Evolutionary conservation across 306 rosid species (phyloP).

Genomic region (Sechiopsis laciniata): DNA sequence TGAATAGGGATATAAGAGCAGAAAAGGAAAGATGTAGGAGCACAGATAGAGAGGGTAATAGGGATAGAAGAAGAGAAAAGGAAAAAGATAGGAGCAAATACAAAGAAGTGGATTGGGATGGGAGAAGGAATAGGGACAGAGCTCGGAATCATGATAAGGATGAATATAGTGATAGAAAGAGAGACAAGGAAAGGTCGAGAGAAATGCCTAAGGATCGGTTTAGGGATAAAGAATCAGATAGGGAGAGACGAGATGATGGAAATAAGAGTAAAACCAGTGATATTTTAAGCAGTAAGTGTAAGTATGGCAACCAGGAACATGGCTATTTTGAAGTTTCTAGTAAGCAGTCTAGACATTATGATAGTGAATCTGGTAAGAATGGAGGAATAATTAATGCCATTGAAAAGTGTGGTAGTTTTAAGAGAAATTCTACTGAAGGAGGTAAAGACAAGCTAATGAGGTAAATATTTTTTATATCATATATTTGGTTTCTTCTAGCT

Average conservation of each 20-base stretch:
- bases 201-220: constrained; percentile 16
- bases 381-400: constrained; percentile 32
- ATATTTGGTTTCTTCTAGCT: too few relatives aligned
- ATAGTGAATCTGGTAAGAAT: constrained; percentile 35
- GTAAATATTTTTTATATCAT: constrained; percentile 26
- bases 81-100: constrained; percentile 15
- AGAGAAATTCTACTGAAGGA: constrained; percentile 25
- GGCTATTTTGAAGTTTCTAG: constrained; percentile 38
- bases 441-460: constrained; percentile 30
- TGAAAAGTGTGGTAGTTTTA: constrained; percentile 28
- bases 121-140: constrained; percentile 29
- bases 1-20: constrained; percentile 30
- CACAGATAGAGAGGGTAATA: constrained; percentile 34
- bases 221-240: constrained; percentile 21
- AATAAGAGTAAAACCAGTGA: constrained; percentile 36
- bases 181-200: constrained; percentile 27
- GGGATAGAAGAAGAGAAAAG: constrained; percentile 32
- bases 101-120: constrained; percentile 28
- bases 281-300: constrained; percentile 37
- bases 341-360: constrained; percentile 49
- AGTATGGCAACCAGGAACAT: constrained; percentile 36
- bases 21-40: constrained; percentile 44
- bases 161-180: constrained; percentile 23
- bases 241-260: constrained; percentile 31
- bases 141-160: constrained; percentile 16